Evolutionary conservation across 106 monocot species (phyloP), one percentile per base, ranked within the genome.

Genomic region (Triglochin maritima): DNA sequence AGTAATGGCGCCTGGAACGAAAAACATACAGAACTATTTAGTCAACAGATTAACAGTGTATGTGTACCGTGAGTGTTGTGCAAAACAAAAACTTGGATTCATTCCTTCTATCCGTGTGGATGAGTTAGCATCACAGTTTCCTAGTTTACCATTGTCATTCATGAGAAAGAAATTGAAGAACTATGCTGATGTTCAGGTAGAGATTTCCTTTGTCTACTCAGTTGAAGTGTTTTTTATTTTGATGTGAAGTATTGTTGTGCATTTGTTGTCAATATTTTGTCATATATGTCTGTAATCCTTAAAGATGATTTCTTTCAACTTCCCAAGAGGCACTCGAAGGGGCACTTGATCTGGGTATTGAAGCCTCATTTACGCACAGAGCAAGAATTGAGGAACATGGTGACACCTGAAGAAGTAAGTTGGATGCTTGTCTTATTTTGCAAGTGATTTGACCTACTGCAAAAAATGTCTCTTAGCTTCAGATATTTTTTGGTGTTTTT

Each of bases 391-490:
- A 83, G 96, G 68, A 81, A 88, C 64, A 81, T 85, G 79, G 70
- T 90, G 71, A 63, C 84, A 29, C 96, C 88, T 61, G 96, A 98
- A 59, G 86, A 82, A 83, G 96, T 98, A 69, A 88, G 85, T 81
- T 65, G 9, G 61, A 15, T 57, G n/a, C 17, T 9, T 66, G 13
- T 7, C 6, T 17, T 66, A 3, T 15, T 41, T 49, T 51, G 44
- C 12, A 46, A 8, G 3, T 46, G 3, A 44, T 63, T 12, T 13
- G 6, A 6, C 7, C 17, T 59, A 6, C 6, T 59, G 29, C 41
- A 59, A 59, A 59, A 41, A 7, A 17, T 14, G 41, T 59, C 0
- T 5, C 3, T 16, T 59, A 29, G 29, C 29, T 29, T 29, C 29
- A 29, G 29, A 29, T 29, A 29, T 0, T 29, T 29, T 29, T 29